Conservation (phyloP, 2,329 filamentous ascomycete species). For the Aspergillus alliaceus region DNA sequence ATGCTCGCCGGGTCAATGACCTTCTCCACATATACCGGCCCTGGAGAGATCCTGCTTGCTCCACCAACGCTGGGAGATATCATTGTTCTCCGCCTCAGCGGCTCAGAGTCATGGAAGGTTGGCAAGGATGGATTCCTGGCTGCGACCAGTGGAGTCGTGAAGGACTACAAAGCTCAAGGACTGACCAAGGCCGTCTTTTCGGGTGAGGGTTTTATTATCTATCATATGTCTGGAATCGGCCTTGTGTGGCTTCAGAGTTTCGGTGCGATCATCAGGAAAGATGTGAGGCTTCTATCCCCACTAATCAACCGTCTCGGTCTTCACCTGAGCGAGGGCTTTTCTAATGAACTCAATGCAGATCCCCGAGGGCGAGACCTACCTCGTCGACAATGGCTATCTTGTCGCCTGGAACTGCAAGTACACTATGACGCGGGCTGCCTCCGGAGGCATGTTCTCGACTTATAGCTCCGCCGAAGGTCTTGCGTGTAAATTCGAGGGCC, state of each 20-base stretch:
- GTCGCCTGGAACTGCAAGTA: slow-evolving; percentile 98
- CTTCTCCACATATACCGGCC: slow-evolving; percentile 79
- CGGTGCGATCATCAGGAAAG: slow-evolving; percentile 91
- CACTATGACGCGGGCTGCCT: slow-evolving; percentile 82
- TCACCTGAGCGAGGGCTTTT: background rate
- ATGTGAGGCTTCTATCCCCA: slow-evolving; percentile 58
- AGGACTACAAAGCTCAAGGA: slow-evolving; percentile 82
- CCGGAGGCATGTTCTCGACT: slow-evolving; percentile 89
- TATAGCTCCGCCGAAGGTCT: slow-evolving; percentile 80
- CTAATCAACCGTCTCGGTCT: background rate
- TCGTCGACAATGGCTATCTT: slow-evolving; percentile 88
- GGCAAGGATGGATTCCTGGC: slow-evolving; percentile 86
- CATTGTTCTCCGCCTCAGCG: slow-evolving; percentile 71
- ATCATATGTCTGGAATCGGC: slow-evolving; percentile 78
- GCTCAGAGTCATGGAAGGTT: slow-evolving; percentile 71
- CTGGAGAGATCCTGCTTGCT: slow-evolving; percentile 83
- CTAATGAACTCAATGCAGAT: slow-evolving; percentile 27
- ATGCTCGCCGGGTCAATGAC: slow-evolving; percentile 78
- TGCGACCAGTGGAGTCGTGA: slow-evolving; percentile 80
- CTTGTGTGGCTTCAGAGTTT: slow-evolving; percentile 90
- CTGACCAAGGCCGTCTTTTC: slow-evolving; percentile 90
- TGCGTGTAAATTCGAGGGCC: slow-evolving; percentile 89
- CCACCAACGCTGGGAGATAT: slow-evolving; percentile 82
- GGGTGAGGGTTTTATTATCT: slow-evolving; percentile 88
- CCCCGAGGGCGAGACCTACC: slow-evolving; percentile 75